Conservation (phyloP, 23 red algal genomes). For the Gracilaria gracilis region DNA sequence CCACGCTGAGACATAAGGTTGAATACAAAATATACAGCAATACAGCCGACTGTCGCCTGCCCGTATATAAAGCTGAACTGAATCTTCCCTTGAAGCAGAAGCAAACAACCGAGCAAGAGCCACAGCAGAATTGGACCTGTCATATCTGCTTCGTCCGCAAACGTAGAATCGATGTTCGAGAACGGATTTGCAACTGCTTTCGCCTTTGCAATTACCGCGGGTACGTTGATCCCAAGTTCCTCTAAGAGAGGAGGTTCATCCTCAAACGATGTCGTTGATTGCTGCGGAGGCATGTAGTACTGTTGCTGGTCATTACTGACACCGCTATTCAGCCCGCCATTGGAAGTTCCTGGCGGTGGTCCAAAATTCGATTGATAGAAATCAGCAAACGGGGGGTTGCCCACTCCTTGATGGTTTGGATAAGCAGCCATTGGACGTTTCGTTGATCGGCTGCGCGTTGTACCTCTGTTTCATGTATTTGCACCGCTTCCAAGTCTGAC, state of each 20-base stretch:
- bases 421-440: not conserved
- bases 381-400: conserved; percentile 20
- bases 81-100: conserved; percentile 91
- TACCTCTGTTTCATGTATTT: not conserved
- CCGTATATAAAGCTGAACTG: conserved; percentile 99
- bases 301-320: conserved; percentile 48
- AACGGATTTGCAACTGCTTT: conserved; percentile 90
- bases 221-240: conserved; percentile 95
- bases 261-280: conserved; percentile 80
- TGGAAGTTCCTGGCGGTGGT: conserved; percentile 35
- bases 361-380: conserved; percentile 84
- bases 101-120: conserved; percentile 85
- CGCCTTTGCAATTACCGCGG: conserved; percentile 78
- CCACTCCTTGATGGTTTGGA: not conserved
- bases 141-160: conserved; percentile 99
- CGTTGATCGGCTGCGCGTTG: not conserved
- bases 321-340: conserved; percentile 10
- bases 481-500: not conserved
- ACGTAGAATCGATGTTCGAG: conserved; percentile 78
- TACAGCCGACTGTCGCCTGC: conserved; percentile 90
- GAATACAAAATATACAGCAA: conserved; percentile 91
- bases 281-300: conserved; percentile 78
- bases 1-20: conserved; percentile 92
- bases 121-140: conserved; percentile 89
- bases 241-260: conserved; percentile 96